Percentiles rank a stretch among this genome's conserved stretches.
Conservation (phyloP, 306 rosid genomes). For the Quercus bicolor region DNA sequence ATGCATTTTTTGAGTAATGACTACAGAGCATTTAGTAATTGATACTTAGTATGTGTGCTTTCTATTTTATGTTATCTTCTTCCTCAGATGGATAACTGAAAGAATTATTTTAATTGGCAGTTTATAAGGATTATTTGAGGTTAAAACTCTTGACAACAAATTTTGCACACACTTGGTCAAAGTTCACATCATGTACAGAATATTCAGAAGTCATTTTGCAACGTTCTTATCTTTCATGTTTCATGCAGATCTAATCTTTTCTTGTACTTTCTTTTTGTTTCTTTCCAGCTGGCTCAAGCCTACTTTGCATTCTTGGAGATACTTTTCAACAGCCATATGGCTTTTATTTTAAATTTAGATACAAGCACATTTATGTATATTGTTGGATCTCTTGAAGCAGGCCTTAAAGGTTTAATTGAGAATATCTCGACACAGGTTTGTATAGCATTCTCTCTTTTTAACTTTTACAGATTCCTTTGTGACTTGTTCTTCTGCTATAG, state of each 20-base stretch:
- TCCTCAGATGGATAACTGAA: no score
- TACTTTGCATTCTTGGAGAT: slow-evolving; percentile 78
- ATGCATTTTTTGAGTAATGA: no score
- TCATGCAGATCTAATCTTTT: neutral
- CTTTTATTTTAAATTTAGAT: slow-evolving; percentile 60
- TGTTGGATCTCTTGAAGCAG: slow-evolving; percentile 82
- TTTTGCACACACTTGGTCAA: no score
- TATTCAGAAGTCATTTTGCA: no score
- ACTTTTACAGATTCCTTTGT: neutral
- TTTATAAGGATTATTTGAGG: no score
- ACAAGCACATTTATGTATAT: slow-evolving; percentile 58
- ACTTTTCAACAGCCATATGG: slow-evolving; percentile 68
- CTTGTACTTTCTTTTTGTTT: slow-evolving; percentile 10
- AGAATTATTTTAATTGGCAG: no score
- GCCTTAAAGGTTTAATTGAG: slow-evolving; percentile 80
- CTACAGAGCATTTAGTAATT: no score
- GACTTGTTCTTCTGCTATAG: neutral
- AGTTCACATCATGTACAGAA: no score
- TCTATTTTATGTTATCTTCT: no score
- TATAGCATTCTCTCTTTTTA: slow-evolving; percentile 5
- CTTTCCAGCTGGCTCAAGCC: slow-evolving; percentile 65
- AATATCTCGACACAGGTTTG: slow-evolving; percentile 79
- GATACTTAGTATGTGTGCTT: no score
- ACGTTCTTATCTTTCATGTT: neutral
- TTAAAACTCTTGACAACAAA: no score